phyloP scores from a whole-genome alignment of 1,284 basidiomycete species.

The Cerrena zonata region DNA sequence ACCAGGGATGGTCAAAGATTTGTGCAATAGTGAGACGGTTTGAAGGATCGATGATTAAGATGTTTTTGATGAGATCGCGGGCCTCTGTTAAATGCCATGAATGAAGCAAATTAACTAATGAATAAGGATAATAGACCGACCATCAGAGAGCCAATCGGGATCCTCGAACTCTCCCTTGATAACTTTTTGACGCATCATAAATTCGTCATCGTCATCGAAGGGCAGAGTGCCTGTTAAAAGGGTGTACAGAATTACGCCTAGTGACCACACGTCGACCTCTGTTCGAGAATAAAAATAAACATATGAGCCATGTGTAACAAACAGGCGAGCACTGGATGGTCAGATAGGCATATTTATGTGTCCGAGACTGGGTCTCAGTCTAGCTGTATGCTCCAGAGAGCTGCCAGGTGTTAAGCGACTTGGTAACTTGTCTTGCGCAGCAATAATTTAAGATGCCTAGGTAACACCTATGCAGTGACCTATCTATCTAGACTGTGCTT shows the following conservation, averaged over 20 bases:
- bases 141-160: constrained; percentile 83
- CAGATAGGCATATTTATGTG: no score
- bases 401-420: no score
- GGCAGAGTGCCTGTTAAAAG: constrained; percentile 91
- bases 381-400: no score
- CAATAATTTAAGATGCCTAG: no score
- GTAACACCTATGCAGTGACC: no score
- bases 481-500: constrained; percentile 18
- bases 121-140: constrained; percentile 34
- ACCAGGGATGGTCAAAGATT: constrained; percentile 90
- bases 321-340: neutral
- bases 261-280: constrained; percentile 97
- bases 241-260: constrained; percentile 93
- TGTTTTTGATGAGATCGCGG: constrained; percentile 69
- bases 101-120: neutral
- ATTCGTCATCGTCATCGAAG: constrained; percentile 95
- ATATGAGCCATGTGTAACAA: constrained; percentile 25
- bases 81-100: constrained; percentile 55
- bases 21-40: constrained; percentile 77
- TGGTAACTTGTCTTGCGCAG: no score
- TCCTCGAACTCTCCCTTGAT: constrained; percentile 86
- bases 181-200: constrained; percentile 82
- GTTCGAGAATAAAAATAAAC: constrained; percentile 20
- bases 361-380: no score
- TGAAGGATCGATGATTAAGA: constrained; percentile 77